These are phyloP conservation scores for Fusarium equiseti DNA, from an alignment of 2,329 filamentous ascomycete species.

Conservation along the genomic window DNA sequence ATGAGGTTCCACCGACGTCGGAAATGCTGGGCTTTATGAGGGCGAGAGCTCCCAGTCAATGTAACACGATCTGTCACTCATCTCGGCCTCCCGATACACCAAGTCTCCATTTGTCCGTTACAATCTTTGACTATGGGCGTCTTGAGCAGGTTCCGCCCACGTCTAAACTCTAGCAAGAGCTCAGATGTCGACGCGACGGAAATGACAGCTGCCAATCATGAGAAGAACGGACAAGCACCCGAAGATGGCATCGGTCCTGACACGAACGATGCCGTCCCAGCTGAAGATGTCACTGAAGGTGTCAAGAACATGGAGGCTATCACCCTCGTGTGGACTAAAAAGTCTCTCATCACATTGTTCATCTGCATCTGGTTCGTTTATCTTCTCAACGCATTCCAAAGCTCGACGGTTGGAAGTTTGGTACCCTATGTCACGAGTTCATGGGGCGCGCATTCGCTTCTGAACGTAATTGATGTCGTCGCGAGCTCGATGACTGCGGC, in stretches of 20 bases:
- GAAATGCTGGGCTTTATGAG: slow-evolving; percentile 3
- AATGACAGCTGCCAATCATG: slow-evolving; percentile 11
- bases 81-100: not conserved
- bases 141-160: not conserved
- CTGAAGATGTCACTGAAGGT: slow-evolving; percentile 39
- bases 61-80: not conserved
- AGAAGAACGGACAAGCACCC: slow-evolving; percentile 13
- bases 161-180: not conserved
- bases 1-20: slow-evolving; percentile 2
- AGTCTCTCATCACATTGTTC: slow-evolving; percentile 10
- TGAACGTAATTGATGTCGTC: slow-evolving; percentile 18
- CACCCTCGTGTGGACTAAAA: slow-evolving; percentile 15
- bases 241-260: slow-evolving; percentile 16
- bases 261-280: not conserved
- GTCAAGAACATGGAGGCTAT: slow-evolving; percentile 28
- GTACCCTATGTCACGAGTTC: slow-evolving; percentile 11
- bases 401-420: slow-evolving; percentile 52
- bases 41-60: not conserved
- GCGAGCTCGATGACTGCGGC: slow-evolving; percentile 16
- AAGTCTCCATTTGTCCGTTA: too few species aligned
- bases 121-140: slow-evolving; percentile 6
- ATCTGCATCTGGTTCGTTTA: slow-evolving; percentile 26
- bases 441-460: slow-evolving; percentile 11
- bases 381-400: slow-evolving; percentile 43
- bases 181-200: slow-evolving; percentile 8